These are phyloP conservation scores for Alternaria alternata DNA, from an alignment of 2,329 filamentous ascomycete genomes.

Conservation along the genomic window DNA sequence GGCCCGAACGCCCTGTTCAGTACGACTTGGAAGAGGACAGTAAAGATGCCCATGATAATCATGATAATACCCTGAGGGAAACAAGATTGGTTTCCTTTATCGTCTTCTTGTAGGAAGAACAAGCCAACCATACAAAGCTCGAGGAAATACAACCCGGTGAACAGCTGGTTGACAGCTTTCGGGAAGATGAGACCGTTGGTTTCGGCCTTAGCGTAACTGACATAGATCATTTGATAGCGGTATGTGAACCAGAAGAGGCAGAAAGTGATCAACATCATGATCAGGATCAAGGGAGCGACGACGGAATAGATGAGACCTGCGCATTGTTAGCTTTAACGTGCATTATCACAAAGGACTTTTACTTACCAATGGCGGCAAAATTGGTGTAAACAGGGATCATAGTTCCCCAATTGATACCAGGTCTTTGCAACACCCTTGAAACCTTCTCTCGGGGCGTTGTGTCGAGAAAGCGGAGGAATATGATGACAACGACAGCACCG, in stretches of 20 bases:
- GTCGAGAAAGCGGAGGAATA: slow-evolving; percentile 82
- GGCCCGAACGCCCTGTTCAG: slow-evolving; percentile 86
- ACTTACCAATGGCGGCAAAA: slow-evolving; percentile 83
- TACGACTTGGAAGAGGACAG: slow-evolving; percentile 77
- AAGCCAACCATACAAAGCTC: slow-evolving; percentile 88
- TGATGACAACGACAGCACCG: slow-evolving; percentile 77
- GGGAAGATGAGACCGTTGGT: slow-evolving; percentile 94
- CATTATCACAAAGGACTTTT: not conserved
- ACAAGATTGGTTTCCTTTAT: slow-evolving; percentile 64
- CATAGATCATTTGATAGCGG: slow-evolving; percentile 96
- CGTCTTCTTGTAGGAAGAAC: slow-evolving; percentile 79
- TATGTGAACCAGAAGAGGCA: slow-evolving; percentile 91
- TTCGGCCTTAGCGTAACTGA: slow-evolving; percentile 87
- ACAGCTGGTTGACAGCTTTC: slow-evolving; percentile 91
- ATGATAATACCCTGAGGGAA: slow-evolving; percentile 83
- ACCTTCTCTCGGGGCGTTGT: slow-evolving; percentile 85
- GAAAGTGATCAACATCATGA: slow-evolving; percentile 95
- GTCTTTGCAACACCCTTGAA: slow-evolving; percentile 79
- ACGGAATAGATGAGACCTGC: slow-evolving; percentile 81
- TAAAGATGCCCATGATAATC: slow-evolving; percentile 77
- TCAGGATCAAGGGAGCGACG: slow-evolving; percentile 85
- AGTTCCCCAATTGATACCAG: slow-evolving; percentile 84
- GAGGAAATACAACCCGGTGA: slow-evolving; percentile 94
- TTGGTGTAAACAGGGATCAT: slow-evolving; percentile 98
- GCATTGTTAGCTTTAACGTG: slow-evolving; percentile 15